Conservation (phyloP, 1,284 basidiomycete species). For the Bjerkandera adusta region DNA sequence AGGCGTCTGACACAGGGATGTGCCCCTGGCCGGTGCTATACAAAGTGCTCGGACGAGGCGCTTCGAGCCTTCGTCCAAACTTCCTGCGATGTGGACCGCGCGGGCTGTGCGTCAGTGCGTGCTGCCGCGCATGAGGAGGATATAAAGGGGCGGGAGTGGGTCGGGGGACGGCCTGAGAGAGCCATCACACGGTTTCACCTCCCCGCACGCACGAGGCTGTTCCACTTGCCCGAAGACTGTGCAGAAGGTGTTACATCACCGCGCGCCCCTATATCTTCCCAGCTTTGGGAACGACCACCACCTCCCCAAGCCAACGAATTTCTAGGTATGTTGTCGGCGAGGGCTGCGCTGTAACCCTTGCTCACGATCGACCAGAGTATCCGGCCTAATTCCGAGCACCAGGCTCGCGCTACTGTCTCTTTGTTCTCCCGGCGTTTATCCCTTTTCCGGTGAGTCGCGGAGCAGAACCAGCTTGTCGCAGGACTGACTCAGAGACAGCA, state of each 20-base stretch:
- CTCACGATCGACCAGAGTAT: no score
- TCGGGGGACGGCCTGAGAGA: background rate
- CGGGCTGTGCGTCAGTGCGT: no score
- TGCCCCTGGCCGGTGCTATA: background rate
- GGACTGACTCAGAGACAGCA: background rate
- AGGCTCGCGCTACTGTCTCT: background rate
- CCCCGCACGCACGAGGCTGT: constrained; percentile 11
- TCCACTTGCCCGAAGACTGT: background rate
- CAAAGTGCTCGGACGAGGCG: background rate
- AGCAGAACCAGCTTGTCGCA: background rate
- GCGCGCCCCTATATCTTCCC: background rate
- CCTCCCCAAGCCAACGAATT: no score
- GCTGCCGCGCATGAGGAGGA: no score
- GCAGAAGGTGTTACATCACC: background rate
- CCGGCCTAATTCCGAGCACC: no score
- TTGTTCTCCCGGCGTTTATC: background rate
- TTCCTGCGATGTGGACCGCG: no score
- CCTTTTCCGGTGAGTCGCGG: background rate
- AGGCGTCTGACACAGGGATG: background rate
- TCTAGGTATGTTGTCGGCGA: background rate
- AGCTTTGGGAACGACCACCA: no score
- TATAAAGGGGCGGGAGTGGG: constrained; percentile 3
- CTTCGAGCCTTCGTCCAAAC: background rate
- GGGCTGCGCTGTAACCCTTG: background rate
- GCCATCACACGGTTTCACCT: constrained; percentile 3